These are phyloP conservation scores for Fusarium sp. DNA, from an alignment of 2,329 filamentous ascomycete species.

Conservation along the genomic window DNA sequence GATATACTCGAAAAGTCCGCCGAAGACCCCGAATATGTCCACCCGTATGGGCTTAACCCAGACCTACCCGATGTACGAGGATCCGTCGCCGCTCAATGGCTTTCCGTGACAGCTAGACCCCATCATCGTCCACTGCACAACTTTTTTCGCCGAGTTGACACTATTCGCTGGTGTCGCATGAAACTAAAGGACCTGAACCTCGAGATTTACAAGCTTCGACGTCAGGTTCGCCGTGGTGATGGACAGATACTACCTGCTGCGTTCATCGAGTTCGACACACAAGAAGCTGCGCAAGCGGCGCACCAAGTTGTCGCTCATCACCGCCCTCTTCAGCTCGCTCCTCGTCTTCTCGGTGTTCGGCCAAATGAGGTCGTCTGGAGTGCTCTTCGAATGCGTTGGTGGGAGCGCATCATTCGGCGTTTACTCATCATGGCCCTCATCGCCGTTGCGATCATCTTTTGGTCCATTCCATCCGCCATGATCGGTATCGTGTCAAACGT, in stretches of 20 bases:
- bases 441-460: constrained; percentile 85
- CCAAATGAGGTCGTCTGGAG: constrained; percentile 90
- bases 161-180: constrained; percentile 87
- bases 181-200: constrained; percentile 56
- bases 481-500: constrained; percentile 92
- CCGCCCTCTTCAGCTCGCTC: constrained; percentile 86
- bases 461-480: constrained; percentile 79
- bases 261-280: constrained; percentile 89
- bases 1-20: constrained; percentile 37
- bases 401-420: constrained; percentile 82
- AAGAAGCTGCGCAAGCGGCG: constrained; percentile 86
- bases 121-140: constrained; percentile 76
- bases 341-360: constrained; percentile 84
- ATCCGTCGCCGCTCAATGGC: constrained; percentile 77
- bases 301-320: constrained; percentile 91
- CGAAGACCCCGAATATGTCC: constrained; percentile 52
- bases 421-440: constrained; percentile 79
- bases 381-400: constrained; percentile 86
- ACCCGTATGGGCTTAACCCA: constrained; percentile 53
- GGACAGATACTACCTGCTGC: constrained; percentile 78
- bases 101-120: constrained; percentile 79
- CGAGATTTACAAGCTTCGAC: constrained; percentile 73
- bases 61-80: constrained; percentile 57
- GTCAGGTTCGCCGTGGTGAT: constrained; percentile 78
- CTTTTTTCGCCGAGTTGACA: constrained; percentile 91